Evolutionary conservation across 2,329 filamentous ascomycete genomes (phyloP), one percentile per base, ranked within the genome.

Genomic region (Ceratocystis harringtonii): DNA sequence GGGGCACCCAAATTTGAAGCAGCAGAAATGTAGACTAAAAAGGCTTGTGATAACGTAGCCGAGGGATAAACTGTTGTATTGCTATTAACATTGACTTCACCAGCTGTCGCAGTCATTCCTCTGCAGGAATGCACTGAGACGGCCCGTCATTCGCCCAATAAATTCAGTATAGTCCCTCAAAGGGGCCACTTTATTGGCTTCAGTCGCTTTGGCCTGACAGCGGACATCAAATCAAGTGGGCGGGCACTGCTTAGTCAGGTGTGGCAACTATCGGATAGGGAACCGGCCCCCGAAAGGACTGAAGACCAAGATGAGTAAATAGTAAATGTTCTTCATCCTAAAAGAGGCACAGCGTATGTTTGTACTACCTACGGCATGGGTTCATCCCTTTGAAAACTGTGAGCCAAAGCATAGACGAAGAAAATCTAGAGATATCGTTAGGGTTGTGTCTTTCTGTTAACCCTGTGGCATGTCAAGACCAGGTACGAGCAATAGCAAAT

Each of bases 31-130:
- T 30, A 30, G 52, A 22, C 52, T 57, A 57, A 30, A 57, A 28
- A 7, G 36, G 36, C 45, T 15, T 62, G 61, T 48, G 61, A 62
- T 48, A 62, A 43, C 15, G 22, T 57, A 57, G 52, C 52, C 52
- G 52, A 57, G 52, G 52, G 52, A 57, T 57, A 57, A 28, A 17
- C 25, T 32, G 52, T 5, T 57, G 36, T 12, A 41, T 12, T 12
- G 36, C 3, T 36, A 41, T 41, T 12, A 41, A 41, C 36, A 30
- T 30, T 32, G 25, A 28, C 52, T 57, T 57, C 25, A 30, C 25
- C 30, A 5, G 25, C 25, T 28, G 52, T 28, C 30, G 52, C 22
- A 28, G 15, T 57, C 52, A 32, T 57, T 57, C 52, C 52, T 57
- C 52, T 28, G 8, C 22, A 57, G 52, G 52, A 57, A 57, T 57